Evolutionary conservation across 176 grass and related monocot species (phyloP), one percentile per base, ranked within the genome.

Genomic region (Leersia perrieri): DNA sequence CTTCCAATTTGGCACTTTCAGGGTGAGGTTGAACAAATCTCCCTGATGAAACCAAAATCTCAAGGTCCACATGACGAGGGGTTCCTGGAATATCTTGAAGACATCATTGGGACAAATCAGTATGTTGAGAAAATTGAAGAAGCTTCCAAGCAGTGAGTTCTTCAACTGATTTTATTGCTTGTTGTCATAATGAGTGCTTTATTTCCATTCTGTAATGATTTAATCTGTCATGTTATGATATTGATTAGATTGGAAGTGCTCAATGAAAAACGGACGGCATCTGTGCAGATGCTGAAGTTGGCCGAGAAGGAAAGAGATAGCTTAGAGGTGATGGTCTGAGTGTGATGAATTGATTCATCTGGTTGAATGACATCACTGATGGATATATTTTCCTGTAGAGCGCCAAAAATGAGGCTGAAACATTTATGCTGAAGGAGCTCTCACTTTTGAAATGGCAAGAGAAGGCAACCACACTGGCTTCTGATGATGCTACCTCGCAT

Each of bases 11-110:
- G 86, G n/a, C 31, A 55, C 29, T 80, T 78, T 44, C 77, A 98
- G 96, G 96, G 96, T 38, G 96, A 98, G 70, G 96, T 98, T 67
- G 96, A 98, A 82, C 96, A 98, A 87, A 98, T 98, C 32, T 98
- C 96, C 42, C 75, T 98, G 44, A 98, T 98, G 96, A 98, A 98
- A 91, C 92, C 96, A 58, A 98, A 98, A 72, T 11, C 90, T 63
- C 96, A 98, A 81, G 89, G 96, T 28, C 88, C 88, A 28, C 96
- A 98, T 88, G 96, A 98, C 36, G 96, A 98, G 72, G 96, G 96
- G 28, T 98, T 98, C 73, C 89, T 98, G 68, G 95, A 98, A 70
- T 98, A 98, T 87, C 93, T 98, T 22, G 95, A 98, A 75, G 92
- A 98, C 86, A 98, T 98, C 42, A 95, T 98, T 71, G 95, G 92